phyloP scores from a whole-genome alignment of 2,329 filamentous ascomycete genomes.

The Microdochium paspali region DNA sequence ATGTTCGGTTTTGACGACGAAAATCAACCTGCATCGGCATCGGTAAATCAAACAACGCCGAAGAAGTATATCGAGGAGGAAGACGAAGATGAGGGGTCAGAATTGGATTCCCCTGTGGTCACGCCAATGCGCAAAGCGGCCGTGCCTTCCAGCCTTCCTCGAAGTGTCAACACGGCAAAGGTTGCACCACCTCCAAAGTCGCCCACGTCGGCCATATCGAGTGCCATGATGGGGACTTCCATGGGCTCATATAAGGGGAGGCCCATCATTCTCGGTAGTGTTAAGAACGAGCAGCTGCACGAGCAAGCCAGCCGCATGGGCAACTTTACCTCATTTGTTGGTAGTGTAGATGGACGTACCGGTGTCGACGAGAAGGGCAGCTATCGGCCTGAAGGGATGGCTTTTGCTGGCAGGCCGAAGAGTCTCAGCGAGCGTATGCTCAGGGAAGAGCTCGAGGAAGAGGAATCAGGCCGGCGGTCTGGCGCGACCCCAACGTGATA shows the following conservation, averaged over 20 bases:
- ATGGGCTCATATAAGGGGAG: slow-evolving; percentile 46
- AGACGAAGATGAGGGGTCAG: slow-evolving; percentile 14
- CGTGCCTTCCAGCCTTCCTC: background rate
- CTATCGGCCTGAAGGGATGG: slow-evolving; percentile 27
- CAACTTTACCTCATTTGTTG: slow-evolving; percentile 40
- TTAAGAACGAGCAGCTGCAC: slow-evolving; percentile 38
- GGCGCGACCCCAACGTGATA: background rate
- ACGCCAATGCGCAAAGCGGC: background rate
- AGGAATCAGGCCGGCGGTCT: slow-evolving; percentile 1
- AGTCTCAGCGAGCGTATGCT: slow-evolving; percentile 39
- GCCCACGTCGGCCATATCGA: slow-evolving; percentile 23
- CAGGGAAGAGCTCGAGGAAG: slow-evolving; percentile 33
- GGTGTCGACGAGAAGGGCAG: slow-evolving; percentile 37
- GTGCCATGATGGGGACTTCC: slow-evolving; percentile 15
- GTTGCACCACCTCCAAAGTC: slow-evolving; percentile 20
- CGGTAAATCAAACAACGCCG: slow-evolving; percentile 8
- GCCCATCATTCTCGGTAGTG: slow-evolving; percentile 41
- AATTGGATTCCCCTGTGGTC: slow-evolving; percentile 4
- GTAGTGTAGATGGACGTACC: slow-evolving; percentile 40
- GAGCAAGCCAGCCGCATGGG: slow-evolving; percentile 38
- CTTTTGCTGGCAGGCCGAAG: slow-evolving; percentile 31
- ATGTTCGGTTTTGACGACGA: slow-evolving; percentile 37
- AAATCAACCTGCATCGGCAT: slow-evolving; percentile 8
- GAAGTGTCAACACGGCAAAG: slow-evolving; percentile 1
- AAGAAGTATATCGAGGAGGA: slow-evolving; percentile 24